phyloP scores from a whole-genome alignment of 257 asterid genomes.

The Datura wrightii region DNA sequence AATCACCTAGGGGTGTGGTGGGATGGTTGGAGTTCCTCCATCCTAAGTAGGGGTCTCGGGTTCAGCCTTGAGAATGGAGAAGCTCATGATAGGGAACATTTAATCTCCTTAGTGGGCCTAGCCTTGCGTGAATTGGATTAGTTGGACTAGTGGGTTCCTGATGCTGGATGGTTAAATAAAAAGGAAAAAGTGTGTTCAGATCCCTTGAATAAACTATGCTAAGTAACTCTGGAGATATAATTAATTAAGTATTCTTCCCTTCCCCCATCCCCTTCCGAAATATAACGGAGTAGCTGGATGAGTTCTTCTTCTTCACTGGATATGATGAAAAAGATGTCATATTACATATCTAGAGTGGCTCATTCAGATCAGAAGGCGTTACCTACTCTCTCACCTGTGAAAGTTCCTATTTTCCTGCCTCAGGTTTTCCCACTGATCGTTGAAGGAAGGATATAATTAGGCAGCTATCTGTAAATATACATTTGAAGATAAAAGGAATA shows the following conservation, averaged over 20 bases:
- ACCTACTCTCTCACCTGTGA: background rate
- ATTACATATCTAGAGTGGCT: background rate
- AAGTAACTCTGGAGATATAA: background rate
- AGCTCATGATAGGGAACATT: background rate
- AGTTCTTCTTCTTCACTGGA: slow-evolving; percentile 1
- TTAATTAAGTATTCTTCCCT: background rate
- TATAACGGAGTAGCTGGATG: background rate
- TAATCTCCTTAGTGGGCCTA: background rate
- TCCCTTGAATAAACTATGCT: background rate
- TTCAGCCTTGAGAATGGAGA: background rate
- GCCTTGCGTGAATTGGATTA: background rate
- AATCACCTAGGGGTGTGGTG: background rate
- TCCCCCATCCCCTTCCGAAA: background rate
- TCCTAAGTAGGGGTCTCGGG: background rate
- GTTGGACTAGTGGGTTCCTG: background rate
- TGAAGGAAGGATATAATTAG: background rate
- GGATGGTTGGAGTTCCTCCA: slow-evolving; percentile 19
- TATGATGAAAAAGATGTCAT: background rate
- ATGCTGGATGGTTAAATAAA: background rate
- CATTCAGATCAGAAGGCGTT: slow-evolving; percentile 1
- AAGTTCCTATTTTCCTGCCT: background rate
- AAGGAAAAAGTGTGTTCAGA: background rate
- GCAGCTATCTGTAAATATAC: background rate
- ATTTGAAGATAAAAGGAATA: background rate
- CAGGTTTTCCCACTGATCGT: background rate